Evolutionary conservation across 31 red algal genomes (phyloP).

Genomic region (Bonnemaisonia californica): DNA sequence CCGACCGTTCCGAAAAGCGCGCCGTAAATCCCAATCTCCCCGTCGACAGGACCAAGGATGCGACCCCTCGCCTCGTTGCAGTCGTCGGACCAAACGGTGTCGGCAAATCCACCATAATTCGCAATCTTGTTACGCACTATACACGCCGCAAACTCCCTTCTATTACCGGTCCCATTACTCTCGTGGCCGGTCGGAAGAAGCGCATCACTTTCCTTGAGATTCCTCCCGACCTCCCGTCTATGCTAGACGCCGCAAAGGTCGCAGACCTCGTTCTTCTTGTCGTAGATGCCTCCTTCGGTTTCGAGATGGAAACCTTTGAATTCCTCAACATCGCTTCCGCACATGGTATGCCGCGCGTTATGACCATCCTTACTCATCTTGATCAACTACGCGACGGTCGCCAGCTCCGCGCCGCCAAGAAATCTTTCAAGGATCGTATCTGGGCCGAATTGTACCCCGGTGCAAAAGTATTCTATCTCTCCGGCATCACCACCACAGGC

Average conservation of each 20-base stretch:
- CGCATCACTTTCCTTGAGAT: slow-evolving; percentile 96
- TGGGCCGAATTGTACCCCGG: slow-evolving; percentile 95
- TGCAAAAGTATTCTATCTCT: slow-evolving; percentile 98
- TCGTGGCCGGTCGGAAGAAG: slow-evolving; percentile 70
- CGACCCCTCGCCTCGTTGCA: slow-evolving; percentile 85
- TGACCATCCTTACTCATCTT: slow-evolving; percentile 94
- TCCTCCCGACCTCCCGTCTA: slow-evolving; percentile 71
- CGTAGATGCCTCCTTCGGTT: slow-evolving; percentile 89
- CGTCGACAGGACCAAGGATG: slow-evolving; percentile 53
- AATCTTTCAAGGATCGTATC: slow-evolving; percentile 93
- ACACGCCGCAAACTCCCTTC: slow-evolving; percentile 69
- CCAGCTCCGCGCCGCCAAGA: slow-evolving; percentile 83
- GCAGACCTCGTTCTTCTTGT: slow-evolving; percentile 93
- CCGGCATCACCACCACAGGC: slow-evolving; percentile 86
- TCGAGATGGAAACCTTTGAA: slow-evolving; percentile 99
- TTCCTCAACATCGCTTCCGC: slow-evolving; percentile 91
- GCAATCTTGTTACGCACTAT: slow-evolving; percentile 94
- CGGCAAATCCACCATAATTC: slow-evolving; percentile 96
- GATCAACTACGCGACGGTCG: slow-evolving; percentile 90
- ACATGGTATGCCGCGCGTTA: slow-evolving; percentile 97
- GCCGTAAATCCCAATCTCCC: slow-evolving; percentile 58
- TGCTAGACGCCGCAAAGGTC: slow-evolving; percentile 99
- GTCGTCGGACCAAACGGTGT: slow-evolving; percentile 87
- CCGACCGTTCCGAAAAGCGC: slow-evolving; percentile 84
- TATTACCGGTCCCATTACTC: slow-evolving; percentile 89